Evolutionary conservation across 306 rosid genomes (phyloP), one percentile per base, ranked within the genome.

Genomic region (Lotus japonicus): DNA sequence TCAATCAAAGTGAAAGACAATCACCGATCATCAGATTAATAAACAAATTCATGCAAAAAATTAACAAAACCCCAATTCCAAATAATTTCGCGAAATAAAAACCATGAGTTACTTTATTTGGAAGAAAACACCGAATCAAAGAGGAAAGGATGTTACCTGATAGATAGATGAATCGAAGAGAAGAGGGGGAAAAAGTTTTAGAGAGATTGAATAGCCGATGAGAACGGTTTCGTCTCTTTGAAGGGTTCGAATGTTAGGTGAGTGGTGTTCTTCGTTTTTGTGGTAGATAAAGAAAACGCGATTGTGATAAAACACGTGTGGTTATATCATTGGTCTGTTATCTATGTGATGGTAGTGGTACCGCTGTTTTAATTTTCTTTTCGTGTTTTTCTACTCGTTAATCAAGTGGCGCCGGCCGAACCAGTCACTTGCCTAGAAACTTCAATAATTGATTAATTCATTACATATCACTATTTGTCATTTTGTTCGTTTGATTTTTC

Each of bases 301-400:
- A 16, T 50, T 9, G 11, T 75, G 77, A 74, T 74, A 69, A 41
- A 28, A 74, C 73, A 74, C 84, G 84, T 74, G 84, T 64, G 0
- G 7, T 0, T 14, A 31, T 11, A 0, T 58, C 2, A 42, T 57
- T 80, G 38, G 84, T 14, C 26, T 5, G 72, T 79, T 74, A 5
- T 31, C 0, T 5, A 55, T 41, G 10, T 1, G 9, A 12, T n/a
- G n/a, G n/a, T n/a, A n/a, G n/a, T n/a, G 17, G 42, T 61, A 39
- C 63, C 67, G 10, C 9, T 3, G 6, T 17, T 9, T 52, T 38
- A 13, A 17, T 11, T 36, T 26, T 52, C 31, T 9, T 33, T 11
- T 6, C 0, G 8, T 6, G 0, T 14, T 39, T 11, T 11, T 44
- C 59, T 54, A 68, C 58, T 43, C 69, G 49, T 9, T 66, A 33